Base-by-base conservation (phyloP, 2,329 filamentous ascomycete genomes). In the Aspergillus nomiae region DNA sequence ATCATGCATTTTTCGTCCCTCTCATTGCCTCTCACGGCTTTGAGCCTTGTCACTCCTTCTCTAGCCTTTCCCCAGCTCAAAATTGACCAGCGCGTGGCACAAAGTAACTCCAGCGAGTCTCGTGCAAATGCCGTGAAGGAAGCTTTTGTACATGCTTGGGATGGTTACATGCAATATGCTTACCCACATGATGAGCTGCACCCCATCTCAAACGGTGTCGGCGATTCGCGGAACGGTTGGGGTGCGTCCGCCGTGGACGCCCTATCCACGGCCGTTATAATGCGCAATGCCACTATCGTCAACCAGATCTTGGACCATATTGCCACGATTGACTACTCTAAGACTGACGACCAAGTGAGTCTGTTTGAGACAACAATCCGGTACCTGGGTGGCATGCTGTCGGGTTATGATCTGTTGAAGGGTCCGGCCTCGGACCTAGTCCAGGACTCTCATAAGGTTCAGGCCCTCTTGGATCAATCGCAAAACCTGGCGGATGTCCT, bases 291-390 rank as follows among this genome's bases (percentile, higher is more conserved):
- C 32, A 81, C 88, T 19, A 87, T 91, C 28, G 88, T 95, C 16
- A 80, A 88, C 48, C 82, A 88, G 59, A 93, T 96, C 66, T 77
- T 96, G 24, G 82, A 89, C 7, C 89, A 89, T 73, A 85, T 96
- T 53, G 84, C 87, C 0, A 85, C 78, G 0, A 89, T 96, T 71
- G 82, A 96, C 76, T 96, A 92, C 72, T 84, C 84, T 48, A 80
- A 82, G 12, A 91, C 89, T 1, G 71, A 82, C 2, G 77, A 82
- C 1, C 77, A 82, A 11, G 87, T 96, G 56, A 94, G 90, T 43
- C 78, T 97, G 9, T 97, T 97, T 71, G 93, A 97, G 78, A 96
- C 92, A 0, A 97, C 92, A 0, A 96, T 97, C 72, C 89, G 93
- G 32, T 96, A 96, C 71, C 80, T 97, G 1, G 93, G 87, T 11